Evolutionary conservation across 2,329 filamentous ascomycete genomes (phyloP), one percentile per base, ranked within the genome.

Genomic region (Cladosporium halotolerans): DNA sequence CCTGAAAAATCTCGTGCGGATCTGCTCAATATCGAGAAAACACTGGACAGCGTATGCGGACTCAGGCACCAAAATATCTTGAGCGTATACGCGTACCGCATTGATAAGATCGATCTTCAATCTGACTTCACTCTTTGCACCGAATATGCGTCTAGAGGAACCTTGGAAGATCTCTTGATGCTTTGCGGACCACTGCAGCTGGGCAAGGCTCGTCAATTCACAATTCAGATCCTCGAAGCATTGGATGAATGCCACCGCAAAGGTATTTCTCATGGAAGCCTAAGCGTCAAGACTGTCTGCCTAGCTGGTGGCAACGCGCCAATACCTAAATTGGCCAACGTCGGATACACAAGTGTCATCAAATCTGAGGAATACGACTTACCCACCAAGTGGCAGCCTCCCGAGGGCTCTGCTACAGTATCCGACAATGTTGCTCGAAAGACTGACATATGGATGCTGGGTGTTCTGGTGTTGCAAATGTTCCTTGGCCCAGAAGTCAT

Each of bases 391-490:
- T 68, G 65, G 65, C 56, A 52, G 19, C 42, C 61, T 11, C 56
- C 61, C 9, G 58, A 62, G 47, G 50, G 34, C 42, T 40, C 45
- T 8, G 38, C 54, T 13, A 28, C 45, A 0, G n/a, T 44, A 42
- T 6, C 55, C 86, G 68, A 77, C 9, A 43, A 40, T 19, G n/a
- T 39, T 13, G 41, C 52, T 14, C 85, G 72, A 63, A 96, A 96
- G 68, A 89, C 89, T 0, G 93, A 97, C 67, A 82, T 97, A 8
- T 99, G 93, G 93, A 88, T 96, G 60, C 83, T 99, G 63, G 93
- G 93, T 4, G 82, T 96, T 31, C 81, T 96, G 4, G 88, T 96
- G 62, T 71, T 96, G 38, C 92, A 99, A 68, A 96, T 97, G 89
- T 80, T 93, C 3, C 92, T 96, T 67, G 93, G 93, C 2, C 76